Percentiles rank a stretch among this genome's conserved stretches.
These are phyloP conservation scores for Penicillium desertorum DNA, from an alignment of 495 filamentous ascomycete species.

Conservation along the genomic window DNA sequence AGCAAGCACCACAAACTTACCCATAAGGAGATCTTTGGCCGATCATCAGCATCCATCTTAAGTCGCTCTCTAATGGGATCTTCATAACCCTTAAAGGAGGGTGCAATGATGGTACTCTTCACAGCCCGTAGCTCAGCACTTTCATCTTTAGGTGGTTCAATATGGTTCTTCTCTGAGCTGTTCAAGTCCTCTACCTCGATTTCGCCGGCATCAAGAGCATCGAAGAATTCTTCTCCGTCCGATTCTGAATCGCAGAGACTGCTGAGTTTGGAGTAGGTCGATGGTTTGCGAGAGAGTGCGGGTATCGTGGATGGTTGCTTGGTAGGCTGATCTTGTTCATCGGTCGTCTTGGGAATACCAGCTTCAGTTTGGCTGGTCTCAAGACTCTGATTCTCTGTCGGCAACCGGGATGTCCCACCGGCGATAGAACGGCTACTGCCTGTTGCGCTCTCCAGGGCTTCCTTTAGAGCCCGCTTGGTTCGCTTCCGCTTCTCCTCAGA, in stretches of 20 bases:
- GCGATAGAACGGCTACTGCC: conserved; percentile 46
- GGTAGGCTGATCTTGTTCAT: conserved; percentile 12
- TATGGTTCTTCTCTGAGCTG: conserved; percentile 44
- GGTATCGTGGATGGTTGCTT: conserved; percentile 9
- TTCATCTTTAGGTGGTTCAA: conserved; percentile 43
- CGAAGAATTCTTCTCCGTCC: conserved; percentile 94
- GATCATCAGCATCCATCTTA: conserved; percentile 87
- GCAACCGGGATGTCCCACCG: conserved; percentile 27
- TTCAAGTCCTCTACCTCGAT: conserved; percentile 70
- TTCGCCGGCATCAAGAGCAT: conserved; percentile 91
- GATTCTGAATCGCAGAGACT: conserved; percentile 73
- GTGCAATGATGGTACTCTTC: conserved; percentile 59
- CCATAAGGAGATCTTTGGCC: conserved; percentile 95
- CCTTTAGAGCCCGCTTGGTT: conserved; percentile 85
- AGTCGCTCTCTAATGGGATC: conserved; percentile 73
- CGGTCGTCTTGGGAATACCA: conserved; percentile 6
- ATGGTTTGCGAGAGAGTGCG: conserved; percentile 30
- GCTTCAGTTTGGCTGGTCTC: conserved; percentile 19
- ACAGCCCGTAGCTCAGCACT: conserved; percentile 48
- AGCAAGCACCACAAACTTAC: conserved; percentile 51
- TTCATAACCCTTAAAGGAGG: conserved; percentile 88
- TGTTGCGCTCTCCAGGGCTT: conserved; percentile 69
- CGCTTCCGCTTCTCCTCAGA: conserved; percentile 85
- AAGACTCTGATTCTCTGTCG: conserved; percentile 17
- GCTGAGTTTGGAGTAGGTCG: conserved; percentile 36